A percentile compares a stretch with the other conserved stretches of the same genome.
Evolutionary conservation across 2,329 filamentous ascomycete species (phyloP).

Genomic region (Sarocladiaceae sp.): DNA sequence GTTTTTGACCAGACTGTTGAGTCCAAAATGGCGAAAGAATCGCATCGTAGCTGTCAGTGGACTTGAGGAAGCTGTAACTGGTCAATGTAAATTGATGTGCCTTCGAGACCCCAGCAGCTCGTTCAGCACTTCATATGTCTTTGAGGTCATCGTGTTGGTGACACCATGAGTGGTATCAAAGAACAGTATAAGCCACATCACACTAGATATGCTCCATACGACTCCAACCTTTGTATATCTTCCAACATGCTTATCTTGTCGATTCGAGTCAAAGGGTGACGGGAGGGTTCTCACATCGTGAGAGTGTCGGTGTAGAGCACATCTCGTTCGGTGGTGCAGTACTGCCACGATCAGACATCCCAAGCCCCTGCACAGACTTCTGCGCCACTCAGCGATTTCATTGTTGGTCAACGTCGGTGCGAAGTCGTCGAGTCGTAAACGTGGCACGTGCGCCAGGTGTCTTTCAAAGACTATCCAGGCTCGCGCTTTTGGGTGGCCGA

Average conservation of each 20-base stretch:
- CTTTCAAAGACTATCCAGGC: neutral
- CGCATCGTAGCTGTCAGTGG: neutral
- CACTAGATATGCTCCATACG: neutral
- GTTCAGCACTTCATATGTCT: neutral
- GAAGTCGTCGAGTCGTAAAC: neutral
- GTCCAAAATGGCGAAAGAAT: neutral
- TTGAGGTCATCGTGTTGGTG: neutral
- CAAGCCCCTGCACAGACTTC: neutral
- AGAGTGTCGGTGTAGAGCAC: too few relatives aligned
- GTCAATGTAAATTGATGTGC: neutral
- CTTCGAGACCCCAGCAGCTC: neutral
- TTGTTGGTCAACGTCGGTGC: neutral
- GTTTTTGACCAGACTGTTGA: neutral
- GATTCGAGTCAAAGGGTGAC: neutral
- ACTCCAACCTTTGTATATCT: too few relatives aligned
- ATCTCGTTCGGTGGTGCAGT: neutral
- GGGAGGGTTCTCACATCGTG: too few relatives aligned
- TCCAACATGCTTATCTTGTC: neutral
- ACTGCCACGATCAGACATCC: too few relatives aligned
- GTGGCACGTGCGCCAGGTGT: neutral
- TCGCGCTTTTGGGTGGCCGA: neutral
- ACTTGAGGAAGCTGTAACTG: neutral
- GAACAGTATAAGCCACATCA: neutral
- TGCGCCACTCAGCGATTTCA: too few relatives aligned
- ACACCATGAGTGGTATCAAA: neutral